A percentile compares a stretch with the other conserved stretches of the same genome.
phyloP scores from a whole-genome alignment of 2,329 filamentous ascomycete species.

The Colletotrichum somersetense region DNA sequence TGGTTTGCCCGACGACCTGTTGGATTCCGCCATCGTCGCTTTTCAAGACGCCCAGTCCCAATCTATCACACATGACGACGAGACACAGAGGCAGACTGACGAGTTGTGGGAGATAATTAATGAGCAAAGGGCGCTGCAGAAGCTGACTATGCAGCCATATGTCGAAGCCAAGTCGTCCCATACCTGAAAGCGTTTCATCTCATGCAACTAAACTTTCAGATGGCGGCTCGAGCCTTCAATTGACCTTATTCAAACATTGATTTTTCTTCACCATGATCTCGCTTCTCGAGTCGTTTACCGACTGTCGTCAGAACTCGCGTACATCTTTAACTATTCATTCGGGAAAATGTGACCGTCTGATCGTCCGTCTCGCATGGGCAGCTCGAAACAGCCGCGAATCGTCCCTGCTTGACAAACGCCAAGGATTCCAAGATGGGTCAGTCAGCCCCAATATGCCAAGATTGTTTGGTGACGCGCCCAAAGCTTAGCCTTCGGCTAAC shows the following conservation, averaged over 20 bases:
- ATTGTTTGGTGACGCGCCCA: slow-evolving; percentile 5
- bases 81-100: slow-evolving; percentile 49
- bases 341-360: slow-evolving; percentile 13
- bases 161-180: slow-evolving; percentile 46
- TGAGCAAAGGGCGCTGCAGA: slow-evolving; percentile 53
- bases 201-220: slow-evolving; percentile 26
- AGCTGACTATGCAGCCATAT: slow-evolving; percentile 48
- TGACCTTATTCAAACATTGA: slow-evolving; percentile 31
- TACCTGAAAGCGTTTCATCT: slow-evolving; percentile 37
- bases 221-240: slow-evolving; percentile 40
- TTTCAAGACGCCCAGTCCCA: slow-evolving; percentile 53
- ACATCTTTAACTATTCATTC: slow-evolving; percentile 22
- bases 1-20: slow-evolving; percentile 60
- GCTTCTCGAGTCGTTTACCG: slow-evolving; percentile 26
- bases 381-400: slow-evolving; percentile 29
- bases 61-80: slow-evolving; percentile 44
- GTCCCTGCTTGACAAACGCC: slow-evolving; percentile 24
- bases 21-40: slow-evolving; percentile 64
- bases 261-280: slow-evolving; percentile 1
- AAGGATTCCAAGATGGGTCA: slow-evolving; percentile 11
- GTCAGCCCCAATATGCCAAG: not conserved
- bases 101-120: slow-evolving; percentile 57
- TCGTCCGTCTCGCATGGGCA: slow-evolving; percentile 30
- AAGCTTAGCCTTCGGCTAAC: slow-evolving; percentile 37
- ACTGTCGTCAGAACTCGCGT: slow-evolving; percentile 20